phyloP scores from a whole-genome alignment of 306 rosid species.

The Malus fusca region DNA sequence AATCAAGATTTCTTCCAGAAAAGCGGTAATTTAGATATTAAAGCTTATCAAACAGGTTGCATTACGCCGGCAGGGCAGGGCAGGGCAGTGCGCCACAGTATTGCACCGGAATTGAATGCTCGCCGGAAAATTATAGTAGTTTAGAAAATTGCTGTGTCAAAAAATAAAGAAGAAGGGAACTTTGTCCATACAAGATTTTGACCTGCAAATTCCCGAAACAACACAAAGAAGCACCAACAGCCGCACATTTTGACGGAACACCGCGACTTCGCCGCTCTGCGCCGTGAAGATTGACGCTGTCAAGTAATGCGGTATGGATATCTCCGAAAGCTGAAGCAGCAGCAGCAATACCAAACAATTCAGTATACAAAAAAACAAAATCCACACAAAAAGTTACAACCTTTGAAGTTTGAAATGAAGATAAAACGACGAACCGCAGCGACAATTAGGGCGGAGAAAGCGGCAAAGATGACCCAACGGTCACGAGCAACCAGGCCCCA shows the following conservation, averaged over 20 bases:
- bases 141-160: too few relatives aligned
- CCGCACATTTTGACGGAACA: slow-evolving; percentile 68
- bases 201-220: slow-evolving; percentile 95
- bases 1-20: neutral
- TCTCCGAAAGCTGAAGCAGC: slow-evolving; percentile 68
- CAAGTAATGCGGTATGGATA: slow-evolving; percentile 79
- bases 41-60: too few relatives aligned
- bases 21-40: neutral
- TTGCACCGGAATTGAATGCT: too few relatives aligned
- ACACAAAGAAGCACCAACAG: slow-evolving; percentile 62
- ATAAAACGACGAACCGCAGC: slow-evolving; percentile 51
- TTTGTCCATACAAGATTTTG: slow-evolving; percentile 93
- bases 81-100: too few relatives aligned
- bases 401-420: neutral
- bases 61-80: too few relatives aligned
- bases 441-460: slow-evolving; percentile 64
- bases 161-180: slow-evolving; percentile 36
- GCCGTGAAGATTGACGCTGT: slow-evolving; percentile 86
- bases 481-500: slow-evolving; percentile 75
- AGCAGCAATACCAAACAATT: neutral
- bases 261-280: slow-evolving; percentile 63
- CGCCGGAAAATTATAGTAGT: too few relatives aligned
- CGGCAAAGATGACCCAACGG: slow-evolving; percentile 72
- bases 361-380: neutral
- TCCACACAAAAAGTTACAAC: neutral